Percentiles rank a stretch among this genome's conserved stretches.
Conservation (phyloP, 805 yeast genomes). For the Hanseniaspora meyeri region DNA sequence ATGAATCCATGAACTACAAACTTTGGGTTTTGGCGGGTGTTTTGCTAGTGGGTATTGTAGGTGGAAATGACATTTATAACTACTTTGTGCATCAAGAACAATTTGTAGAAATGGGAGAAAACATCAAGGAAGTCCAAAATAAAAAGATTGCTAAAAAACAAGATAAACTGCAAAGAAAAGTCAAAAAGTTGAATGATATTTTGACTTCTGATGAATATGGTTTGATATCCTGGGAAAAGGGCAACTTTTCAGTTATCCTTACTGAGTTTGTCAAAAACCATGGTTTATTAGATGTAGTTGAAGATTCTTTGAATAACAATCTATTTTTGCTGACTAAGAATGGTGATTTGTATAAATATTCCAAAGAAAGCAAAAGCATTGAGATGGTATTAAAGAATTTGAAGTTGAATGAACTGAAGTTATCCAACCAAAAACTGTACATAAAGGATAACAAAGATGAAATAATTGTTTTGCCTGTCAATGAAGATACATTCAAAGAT, state of each 20-base stretch:
- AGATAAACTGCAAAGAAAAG: constrained; percentile 17
- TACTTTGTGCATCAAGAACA: constrained; percentile 6
- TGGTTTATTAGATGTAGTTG: constrained; percentile 37
- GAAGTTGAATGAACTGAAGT: constrained; percentile 32
- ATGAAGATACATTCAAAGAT: constrained; percentile 5
- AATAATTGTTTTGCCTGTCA: constrained; percentile 25
- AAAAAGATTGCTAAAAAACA: constrained; percentile 19
- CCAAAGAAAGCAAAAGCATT: constrained; percentile 27
- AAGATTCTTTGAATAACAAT: constrained; percentile 23
- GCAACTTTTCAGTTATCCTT: neutral
- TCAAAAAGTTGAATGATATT: constrained; percentile 2
- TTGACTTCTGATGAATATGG: neutral
- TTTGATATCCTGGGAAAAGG: constrained; percentile 18
- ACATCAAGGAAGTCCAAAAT: constrained; percentile 17
- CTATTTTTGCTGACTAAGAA: constrained; percentile 45
- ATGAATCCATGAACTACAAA: constrained; percentile 9
- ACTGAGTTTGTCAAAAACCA: constrained; percentile 37
- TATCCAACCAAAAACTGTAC: constrained; percentile 46
- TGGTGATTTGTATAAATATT: constrained; percentile 71
- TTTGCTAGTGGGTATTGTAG: neutral
- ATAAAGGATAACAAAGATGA: constrained; percentile 28
- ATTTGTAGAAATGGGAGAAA: constrained; percentile 8
- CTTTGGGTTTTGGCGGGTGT: constrained; percentile 9
- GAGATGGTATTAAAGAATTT: constrained; percentile 36
- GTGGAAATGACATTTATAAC: constrained; percentile 12